phyloP scores from a whole-genome alignment of 1,284 basidiomycete species.

The Pascua sp. region DNA sequence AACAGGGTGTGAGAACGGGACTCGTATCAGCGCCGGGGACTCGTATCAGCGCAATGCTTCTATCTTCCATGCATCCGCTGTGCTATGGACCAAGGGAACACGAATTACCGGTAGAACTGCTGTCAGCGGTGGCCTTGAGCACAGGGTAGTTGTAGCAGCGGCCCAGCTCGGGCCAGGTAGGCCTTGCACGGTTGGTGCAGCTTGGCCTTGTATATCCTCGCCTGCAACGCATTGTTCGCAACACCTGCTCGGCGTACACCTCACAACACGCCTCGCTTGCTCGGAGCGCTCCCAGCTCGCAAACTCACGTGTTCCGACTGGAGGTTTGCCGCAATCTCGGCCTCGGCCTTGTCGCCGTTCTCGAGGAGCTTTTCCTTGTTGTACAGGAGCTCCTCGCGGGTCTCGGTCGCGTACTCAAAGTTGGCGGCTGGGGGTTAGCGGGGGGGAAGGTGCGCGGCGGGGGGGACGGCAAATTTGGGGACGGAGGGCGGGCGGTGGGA shows the following conservation, averaged over 20 bases:
- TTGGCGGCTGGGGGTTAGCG: constrained; percentile 69
- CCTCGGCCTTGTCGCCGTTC: constrained; percentile 93
- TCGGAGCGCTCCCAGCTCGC: background rate
- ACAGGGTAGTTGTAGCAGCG: background rate
- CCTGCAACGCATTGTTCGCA: background rate
- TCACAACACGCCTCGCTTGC: background rate
- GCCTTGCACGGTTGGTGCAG: background rate
- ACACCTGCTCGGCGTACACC: background rate
- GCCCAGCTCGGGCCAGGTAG: background rate
- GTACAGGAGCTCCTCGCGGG: constrained; percentile 95
- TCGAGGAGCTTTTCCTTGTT: constrained; percentile 95
- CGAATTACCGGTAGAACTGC: constrained; percentile 5
- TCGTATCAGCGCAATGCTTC: too few relatives aligned
- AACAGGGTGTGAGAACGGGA: too few relatives aligned
- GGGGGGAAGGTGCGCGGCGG: background rate
- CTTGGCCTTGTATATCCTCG: background rate
- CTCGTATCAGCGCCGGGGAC: too few relatives aligned
- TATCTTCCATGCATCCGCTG: too few relatives aligned
- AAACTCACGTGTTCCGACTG: constrained; percentile 56
- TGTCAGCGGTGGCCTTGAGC: background rate
- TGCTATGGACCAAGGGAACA: background rate
- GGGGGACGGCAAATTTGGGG: background rate
- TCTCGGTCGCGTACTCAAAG: constrained; percentile 94
- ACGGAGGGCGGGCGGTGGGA: background rate
- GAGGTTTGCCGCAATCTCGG: constrained; percentile 92